Base-by-base conservation (phyloP, 345 rosid species). In the Lepidium aucheri region DNA sequence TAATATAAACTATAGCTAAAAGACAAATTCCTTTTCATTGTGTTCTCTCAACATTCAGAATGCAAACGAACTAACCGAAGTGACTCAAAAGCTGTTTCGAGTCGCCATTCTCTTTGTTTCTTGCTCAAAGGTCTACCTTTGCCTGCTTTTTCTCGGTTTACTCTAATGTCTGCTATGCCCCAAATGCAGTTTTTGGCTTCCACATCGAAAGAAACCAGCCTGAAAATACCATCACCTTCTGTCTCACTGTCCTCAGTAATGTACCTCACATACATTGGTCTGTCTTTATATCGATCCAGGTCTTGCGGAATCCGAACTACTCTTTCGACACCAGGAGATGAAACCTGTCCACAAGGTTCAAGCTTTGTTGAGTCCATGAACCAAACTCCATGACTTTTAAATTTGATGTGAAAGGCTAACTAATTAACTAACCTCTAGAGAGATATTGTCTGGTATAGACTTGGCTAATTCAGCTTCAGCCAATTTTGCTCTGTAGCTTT, bases 61-160 rank as follows among this genome's bases (percentile, higher is more conserved):
- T 89, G 77, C 32, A 90, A 11, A 28, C 86, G 82, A 13, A 85
- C 98, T 53, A 91, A 68, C 36, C 69, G 69, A 64, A 93, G 63
- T 7, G 86, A 84, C 45, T 78, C 78, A 22, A 93, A 93, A 44
- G 81, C 57, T 4, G 94, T 93, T 58, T 51, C 72, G 45, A 89
- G 78, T 4, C 89, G 82, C 97, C 94, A 89, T 22, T 87, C 91
- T 49, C 82, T 78, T 79, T 83, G 98, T 82, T 83, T 93, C 85
- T 85, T 89, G 81, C 56, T 82, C 41, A 93, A 85, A 39, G 94
- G 95, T 68, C 98, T 89, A 34, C 98, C 98, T 78, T 92, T 89
- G 47, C 97, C 95, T 1, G 84, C 84, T 66, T 86, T 93, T 77
- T 89, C 98, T 66, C 97, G 82, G 63, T 93, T 93, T 13, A 78